Evolutionary conservation across 2,329 filamentous ascomycete species (phyloP).

Genomic region (Diplodia seriata): DNA sequence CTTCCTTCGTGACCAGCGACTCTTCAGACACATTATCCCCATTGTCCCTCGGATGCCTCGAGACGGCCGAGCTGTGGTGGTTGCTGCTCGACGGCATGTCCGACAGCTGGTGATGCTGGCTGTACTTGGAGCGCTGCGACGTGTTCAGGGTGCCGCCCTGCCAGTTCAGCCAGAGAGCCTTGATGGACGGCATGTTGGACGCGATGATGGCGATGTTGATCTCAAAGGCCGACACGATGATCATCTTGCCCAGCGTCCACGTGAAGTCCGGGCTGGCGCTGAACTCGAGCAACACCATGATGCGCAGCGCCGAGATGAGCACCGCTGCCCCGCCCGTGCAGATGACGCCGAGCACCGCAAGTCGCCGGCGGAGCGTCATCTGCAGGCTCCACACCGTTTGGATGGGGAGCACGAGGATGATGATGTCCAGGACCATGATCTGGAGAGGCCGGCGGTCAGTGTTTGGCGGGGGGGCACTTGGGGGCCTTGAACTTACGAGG

Average conservation of each 20-base stretch:
- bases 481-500: conserved; percentile 35
- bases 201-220: conserved; percentile 45
- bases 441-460: conserved; percentile 26
- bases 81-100: background rate
- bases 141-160: background rate
- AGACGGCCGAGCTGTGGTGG: background rate
- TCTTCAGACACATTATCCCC: background rate
- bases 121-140: background rate
- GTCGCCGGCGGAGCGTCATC: conserved; percentile 1
- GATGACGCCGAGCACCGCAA: conserved; percentile 2
- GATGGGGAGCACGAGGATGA: conserved; percentile 4
- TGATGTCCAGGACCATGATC: conserved; percentile 29
- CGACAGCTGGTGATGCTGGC: background rate
- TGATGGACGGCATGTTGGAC: conserved; percentile 44
- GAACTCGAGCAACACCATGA: conserved; percentile 39
- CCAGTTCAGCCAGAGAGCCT: conserved; percentile 39
- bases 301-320: conserved; percentile 37
- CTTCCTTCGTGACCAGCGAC: background rate
- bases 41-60: background rate
- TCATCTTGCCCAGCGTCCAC: conserved; percentile 43
- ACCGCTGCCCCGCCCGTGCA: conserved; percentile 43
- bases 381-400: background rate
- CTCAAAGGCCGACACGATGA: conserved; percentile 44
- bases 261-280: conserved; percentile 39
- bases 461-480: too few relatives aligned